These are phyloP conservation scores for Phytophthora cryptogea DNA, from an alignment of 352 stramenopile genomes.

Conservation along the genomic window DNA sequence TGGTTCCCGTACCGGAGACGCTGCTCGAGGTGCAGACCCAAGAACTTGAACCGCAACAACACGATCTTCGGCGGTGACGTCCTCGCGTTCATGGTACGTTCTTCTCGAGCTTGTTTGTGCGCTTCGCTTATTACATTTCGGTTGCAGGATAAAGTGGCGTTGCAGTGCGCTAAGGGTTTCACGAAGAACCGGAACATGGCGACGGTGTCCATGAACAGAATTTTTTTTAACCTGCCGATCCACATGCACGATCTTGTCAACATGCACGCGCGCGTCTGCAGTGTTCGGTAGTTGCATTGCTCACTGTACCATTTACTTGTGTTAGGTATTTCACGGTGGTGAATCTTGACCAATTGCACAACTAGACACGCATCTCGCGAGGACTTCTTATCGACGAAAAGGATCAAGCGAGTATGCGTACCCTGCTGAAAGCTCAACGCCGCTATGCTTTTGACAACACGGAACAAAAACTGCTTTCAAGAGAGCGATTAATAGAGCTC, in stretches of 20 bases:
- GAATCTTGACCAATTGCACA: slow-evolving; percentile 56
- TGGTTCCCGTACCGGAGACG: slow-evolving; percentile 56
- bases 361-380: slow-evolving; percentile 48
- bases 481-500: slow-evolving; percentile 44
- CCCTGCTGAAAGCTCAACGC: slow-evolving; percentile 67
- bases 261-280: slow-evolving; percentile 57
- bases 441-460: slow-evolving; percentile 65
- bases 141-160: slow-evolving; percentile 52
- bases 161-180: slow-evolving; percentile 67
- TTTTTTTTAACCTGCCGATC: slow-evolving; percentile 72
- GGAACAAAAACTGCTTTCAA: slow-evolving; percentile 46
- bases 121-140: not conserved
- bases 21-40: slow-evolving; percentile 70
- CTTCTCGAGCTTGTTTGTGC: not conserved
- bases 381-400: slow-evolving; percentile 51
- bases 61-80: slow-evolving; percentile 72
- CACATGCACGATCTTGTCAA: slow-evolving; percentile 61
- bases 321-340: slow-evolving; percentile 62
- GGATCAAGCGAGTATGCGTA: slow-evolving; percentile 62
- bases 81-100: slow-evolving; percentile 49
- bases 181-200: slow-evolving; percentile 70
- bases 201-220: slow-evolving; percentile 67
- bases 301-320: not conserved
- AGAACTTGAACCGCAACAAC: slow-evolving; percentile 74
- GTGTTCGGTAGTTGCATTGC: slow-evolving; percentile 37